A percentile compares a stretch with the other conserved stretches of the same genome.
Evolutionary conservation across 495 filamentous ascomycete species (phyloP).

Genomic region (Zalerion maritima): DNA sequence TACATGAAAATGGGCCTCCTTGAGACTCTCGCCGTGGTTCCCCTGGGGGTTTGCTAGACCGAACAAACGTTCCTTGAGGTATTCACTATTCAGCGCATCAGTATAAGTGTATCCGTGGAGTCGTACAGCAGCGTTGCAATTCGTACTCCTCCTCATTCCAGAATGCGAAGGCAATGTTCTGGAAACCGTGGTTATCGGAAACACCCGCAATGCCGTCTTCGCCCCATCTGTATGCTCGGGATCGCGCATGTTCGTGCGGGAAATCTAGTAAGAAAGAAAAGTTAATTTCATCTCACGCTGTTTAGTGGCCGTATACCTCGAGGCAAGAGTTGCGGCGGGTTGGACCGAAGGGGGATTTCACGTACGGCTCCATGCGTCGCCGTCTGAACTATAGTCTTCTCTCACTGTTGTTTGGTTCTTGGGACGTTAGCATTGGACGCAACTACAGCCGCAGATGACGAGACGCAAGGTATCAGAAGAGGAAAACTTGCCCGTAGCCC

Average conservation of each 20-base stretch:
- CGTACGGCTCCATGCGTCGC: constrained; percentile 92
- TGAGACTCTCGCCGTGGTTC: constrained; percentile 92
- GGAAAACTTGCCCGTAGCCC: constrained; percentile 58
- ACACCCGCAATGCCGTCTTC: constrained; percentile 96
- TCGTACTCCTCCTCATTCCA: constrained; percentile 94
- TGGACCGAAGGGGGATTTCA: constrained; percentile 8
- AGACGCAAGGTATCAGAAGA: constrained; percentile 1
- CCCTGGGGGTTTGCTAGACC: constrained; percentile 91
- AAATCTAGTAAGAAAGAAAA: constrained; percentile 48
- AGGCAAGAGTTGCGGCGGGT: neutral
- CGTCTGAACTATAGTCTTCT: constrained; percentile 78
- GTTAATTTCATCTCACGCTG: constrained; percentile 1
- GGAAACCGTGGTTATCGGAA: constrained; percentile 74
- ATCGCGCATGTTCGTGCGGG: constrained; percentile 78
- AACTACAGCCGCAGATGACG: neutral
- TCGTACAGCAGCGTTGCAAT: constrained; percentile 1
- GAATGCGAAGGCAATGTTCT: constrained; percentile 90
- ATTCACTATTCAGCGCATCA: constrained; percentile 48
- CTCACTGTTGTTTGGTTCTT: constrained; percentile 44
- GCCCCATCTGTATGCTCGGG: constrained; percentile 82
- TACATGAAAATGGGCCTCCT: constrained; percentile 89
- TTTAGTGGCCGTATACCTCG: neutral
- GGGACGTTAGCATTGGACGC: neutral
- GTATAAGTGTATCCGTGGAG: no score
- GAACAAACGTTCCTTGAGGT: constrained; percentile 87